Conservation (phyloP, 2,329 filamentous ascomycete genomes). For the Bipolaris bicolor region DNA sequence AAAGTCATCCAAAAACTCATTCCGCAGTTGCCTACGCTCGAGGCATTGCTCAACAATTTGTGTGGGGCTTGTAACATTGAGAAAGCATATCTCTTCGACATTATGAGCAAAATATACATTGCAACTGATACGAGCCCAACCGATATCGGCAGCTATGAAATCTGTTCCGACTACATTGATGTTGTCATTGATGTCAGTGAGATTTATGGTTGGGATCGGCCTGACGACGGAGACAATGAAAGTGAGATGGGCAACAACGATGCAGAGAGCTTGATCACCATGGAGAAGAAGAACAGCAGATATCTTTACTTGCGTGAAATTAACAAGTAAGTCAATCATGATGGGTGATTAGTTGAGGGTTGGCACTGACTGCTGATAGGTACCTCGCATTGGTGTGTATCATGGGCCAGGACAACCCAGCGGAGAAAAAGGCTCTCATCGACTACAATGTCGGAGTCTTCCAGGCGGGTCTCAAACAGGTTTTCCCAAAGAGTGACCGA, state of each 20-base stretch:
- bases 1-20: slow-evolving; percentile 99
- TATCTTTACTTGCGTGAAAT: slow-evolving; percentile 70
- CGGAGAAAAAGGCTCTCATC: slow-evolving; percentile 82
- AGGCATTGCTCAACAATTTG: slow-evolving; percentile 91
- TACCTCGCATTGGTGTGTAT: slow-evolving; percentile 84
- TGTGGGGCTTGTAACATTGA: slow-evolving; percentile 94
- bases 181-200: slow-evolving; percentile 97
- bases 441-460: slow-evolving; percentile 88
- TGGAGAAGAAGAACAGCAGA: slow-evolving; percentile 64
- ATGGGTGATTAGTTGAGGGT: neutral
- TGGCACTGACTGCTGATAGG: slow-evolving; percentile 46
- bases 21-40: slow-evolving; percentile 87
- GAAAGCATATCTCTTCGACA: slow-evolving; percentile 97
- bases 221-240: slow-evolving; percentile 38
- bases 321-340: slow-evolving; percentile 61
- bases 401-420: slow-evolving; percentile 81
- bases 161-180: slow-evolving; percentile 98
- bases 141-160: slow-evolving; percentile 95
- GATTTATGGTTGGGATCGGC: slow-evolving; percentile 79
- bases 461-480: slow-evolving; percentile 77
- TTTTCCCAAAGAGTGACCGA: slow-evolving; percentile 64
- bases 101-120: slow-evolving; percentile 98
- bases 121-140: slow-evolving; percentile 92
- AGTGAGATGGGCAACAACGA: slow-evolving; percentile 57
- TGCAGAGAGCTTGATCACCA: slow-evolving; percentile 67